Evolutionary conservation across 106 monocot species (phyloP).

Genomic region (Dioscorea dumetorum): DNA sequence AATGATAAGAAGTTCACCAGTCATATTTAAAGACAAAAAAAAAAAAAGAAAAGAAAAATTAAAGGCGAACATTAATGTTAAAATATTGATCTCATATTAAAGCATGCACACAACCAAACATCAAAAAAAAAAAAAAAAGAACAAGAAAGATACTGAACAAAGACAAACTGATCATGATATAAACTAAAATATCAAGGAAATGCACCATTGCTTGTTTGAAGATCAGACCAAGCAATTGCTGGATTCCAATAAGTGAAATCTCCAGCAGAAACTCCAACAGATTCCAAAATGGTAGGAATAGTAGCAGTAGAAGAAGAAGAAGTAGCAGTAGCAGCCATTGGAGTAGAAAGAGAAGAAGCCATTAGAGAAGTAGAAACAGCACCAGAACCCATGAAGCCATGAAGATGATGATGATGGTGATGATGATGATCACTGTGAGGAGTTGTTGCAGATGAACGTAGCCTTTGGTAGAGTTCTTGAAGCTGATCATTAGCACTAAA

Average conservation of each 20-base stretch:
- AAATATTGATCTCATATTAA: no score
- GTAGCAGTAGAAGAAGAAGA: slow-evolving; percentile 6
- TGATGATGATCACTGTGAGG: no score
- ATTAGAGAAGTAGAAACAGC: background rate
- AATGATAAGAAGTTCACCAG: no score
- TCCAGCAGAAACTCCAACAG: slow-evolving; percentile 14
- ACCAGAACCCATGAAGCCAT: background rate
- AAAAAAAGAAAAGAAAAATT: no score
- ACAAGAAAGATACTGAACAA: background rate
- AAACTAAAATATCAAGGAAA: slow-evolving; percentile 8
- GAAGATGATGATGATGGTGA: slow-evolving; percentile 15
- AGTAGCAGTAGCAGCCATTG: background rate
- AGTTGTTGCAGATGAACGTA: slow-evolving; percentile 5
- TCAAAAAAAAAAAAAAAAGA: background rate
- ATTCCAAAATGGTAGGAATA: slow-evolving; percentile 13
- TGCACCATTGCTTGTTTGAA: slow-evolving; percentile 23
- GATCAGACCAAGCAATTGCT: slow-evolving; percentile 22
- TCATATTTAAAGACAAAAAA: no score
- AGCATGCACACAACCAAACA: background rate
- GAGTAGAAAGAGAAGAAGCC: background rate
- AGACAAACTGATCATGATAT: no score
- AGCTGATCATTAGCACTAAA: slow-evolving; percentile 23
- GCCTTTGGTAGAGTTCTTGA: slow-evolving; percentile 35
- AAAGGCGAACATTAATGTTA: no score
- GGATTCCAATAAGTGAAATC: slow-evolving; percentile 45